These are phyloP conservation scores for Aspergillus tubingensis DNA, from an alignment of 2,329 filamentous ascomycete species.

Conservation along the genomic window DNA sequence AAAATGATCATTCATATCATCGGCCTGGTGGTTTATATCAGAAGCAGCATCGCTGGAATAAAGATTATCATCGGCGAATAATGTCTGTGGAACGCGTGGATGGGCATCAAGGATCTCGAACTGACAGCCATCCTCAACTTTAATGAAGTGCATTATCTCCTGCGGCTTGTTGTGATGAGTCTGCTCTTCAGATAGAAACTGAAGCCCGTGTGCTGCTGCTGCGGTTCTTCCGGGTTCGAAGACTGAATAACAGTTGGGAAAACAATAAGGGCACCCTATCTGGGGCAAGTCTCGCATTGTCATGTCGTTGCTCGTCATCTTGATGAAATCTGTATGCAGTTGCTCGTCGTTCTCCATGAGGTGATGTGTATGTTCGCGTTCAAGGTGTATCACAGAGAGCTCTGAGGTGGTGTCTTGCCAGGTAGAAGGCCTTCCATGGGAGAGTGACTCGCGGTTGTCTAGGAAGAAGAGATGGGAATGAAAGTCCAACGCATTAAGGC, in stretches of 20 bases:
- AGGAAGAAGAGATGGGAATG: not conserved
- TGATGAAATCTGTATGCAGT: conserved; percentile 1
- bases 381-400: not conserved
- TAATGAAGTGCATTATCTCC: not conserved
- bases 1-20: conserved; percentile 8
- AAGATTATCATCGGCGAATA: conserved; percentile 1
- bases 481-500: conserved; percentile 7
- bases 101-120: not conserved
- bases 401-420: conserved; percentile 1
- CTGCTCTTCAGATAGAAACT: conserved; percentile 7
- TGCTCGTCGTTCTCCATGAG: conserved; percentile 6
- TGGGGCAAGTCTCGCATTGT: conserved; percentile 3
- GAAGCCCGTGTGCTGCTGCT: not conserved
- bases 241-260: conserved; percentile 9
- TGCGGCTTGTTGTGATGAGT: not conserved
- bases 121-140: not conserved
- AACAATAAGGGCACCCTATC: conserved; percentile 9
- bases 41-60: not conserved
- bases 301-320: conserved; percentile 9
- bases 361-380: not conserved
- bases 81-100: not conserved
- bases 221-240: conserved; percentile 1
- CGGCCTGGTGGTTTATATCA: conserved; percentile 17
- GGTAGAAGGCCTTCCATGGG: conserved; percentile 3
- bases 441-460: not conserved